Base-by-base conservation (phyloP, 352 stramenopile genomes). In the Phytophthora europaea region DNA sequence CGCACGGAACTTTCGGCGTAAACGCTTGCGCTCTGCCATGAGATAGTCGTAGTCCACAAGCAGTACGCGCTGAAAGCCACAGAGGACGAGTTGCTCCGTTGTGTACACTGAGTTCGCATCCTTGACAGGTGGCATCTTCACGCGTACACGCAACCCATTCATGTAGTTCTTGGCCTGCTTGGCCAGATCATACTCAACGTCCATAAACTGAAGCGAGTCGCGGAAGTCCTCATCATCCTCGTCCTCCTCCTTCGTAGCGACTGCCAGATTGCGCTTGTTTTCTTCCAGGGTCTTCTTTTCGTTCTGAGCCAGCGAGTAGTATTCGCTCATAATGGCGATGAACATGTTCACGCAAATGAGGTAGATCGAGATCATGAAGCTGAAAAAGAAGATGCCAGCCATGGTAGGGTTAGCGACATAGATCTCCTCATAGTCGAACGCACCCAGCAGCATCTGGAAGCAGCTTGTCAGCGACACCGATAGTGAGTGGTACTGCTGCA, bases 271-370 rank as follows among this genome's bases (percentile, higher is more conserved):
- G 7, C 70, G 77, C 60, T 87, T 79, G 58, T 75, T 88, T 52
- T 87, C 79, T 72, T 94, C 85, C 7, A 86, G 70, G 1, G 55
- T 75, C 51, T 86, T 88, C 82, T 91, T 95, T 61, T 92, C 86
- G 4, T 65, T 86, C 62, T 93, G 85, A 47, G 84, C 84, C 36
- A 91, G 48, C 23, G 85, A 93, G 70, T 94, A 93, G 65, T 94
- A 94, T 60, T 94, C 88, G 58, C 82, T 93, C 81, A 94, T 92
- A 67, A 94, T 94, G 38, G 86, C 88, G 23, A 94, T 93, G 67
- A 94, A 94, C 88, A 94, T 94, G 67, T 94, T 94, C 47, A 94
- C 79, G 54, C 86, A 92, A 66, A 94, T 90, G 59, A 94, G 76
- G 59, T 93, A 93, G 54, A 94, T 88, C 22, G 74, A 87, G 43